Conservation (phyloP, 129 eudicot species). For the Logfia minima region DNA sequence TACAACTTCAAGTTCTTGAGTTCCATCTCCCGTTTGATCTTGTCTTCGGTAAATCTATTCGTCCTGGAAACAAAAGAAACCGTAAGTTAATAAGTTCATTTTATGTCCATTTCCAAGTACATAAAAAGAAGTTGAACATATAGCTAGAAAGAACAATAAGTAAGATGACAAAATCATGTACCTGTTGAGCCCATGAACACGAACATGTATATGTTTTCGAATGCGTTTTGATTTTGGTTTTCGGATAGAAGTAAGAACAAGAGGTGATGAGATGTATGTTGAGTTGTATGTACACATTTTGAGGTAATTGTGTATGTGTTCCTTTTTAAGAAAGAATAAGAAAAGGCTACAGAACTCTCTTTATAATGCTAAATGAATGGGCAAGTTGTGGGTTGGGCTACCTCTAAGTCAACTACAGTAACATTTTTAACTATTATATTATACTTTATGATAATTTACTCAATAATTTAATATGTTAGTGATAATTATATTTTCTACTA, state of each 20-base stretch:
- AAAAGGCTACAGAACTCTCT: conserved; percentile 7
- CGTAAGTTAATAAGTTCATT: neutral
- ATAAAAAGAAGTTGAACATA: neutral
- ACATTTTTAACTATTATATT: neutral
- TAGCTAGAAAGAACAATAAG: neutral
- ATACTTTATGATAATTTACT: too few species aligned
- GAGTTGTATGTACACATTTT: conserved; percentile 21
- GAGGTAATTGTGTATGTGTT: conserved; percentile 2
- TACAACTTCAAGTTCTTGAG: conserved; percentile 77
- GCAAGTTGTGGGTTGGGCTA: conserved; percentile 22
- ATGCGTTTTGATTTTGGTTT: conserved; percentile 37
- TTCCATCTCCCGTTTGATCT: conserved; percentile 46
- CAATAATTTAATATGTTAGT: too few species aligned
- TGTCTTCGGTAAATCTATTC: conserved; percentile 33
- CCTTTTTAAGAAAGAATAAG: conserved; percentile 7
- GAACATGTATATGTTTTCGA: conserved; percentile 28
- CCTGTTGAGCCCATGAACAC: conserved; percentile 50
- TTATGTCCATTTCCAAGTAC: neutral
- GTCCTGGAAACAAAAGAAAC: conserved; percentile 5
- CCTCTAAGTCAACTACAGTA: conserved; percentile 20
- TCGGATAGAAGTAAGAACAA: neutral
- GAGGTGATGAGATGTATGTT: neutral
- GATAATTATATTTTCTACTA: too few species aligned
- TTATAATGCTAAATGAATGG: conserved; percentile 10
- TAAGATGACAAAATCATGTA: neutral